A percentile compares a stretch with the other conserved stretches of the same genome.
These are phyloP conservation scores for Trichosporon sp. DNA, from an alignment of 1,284 basidiomycete species.

Conservation along the genomic window DNA sequence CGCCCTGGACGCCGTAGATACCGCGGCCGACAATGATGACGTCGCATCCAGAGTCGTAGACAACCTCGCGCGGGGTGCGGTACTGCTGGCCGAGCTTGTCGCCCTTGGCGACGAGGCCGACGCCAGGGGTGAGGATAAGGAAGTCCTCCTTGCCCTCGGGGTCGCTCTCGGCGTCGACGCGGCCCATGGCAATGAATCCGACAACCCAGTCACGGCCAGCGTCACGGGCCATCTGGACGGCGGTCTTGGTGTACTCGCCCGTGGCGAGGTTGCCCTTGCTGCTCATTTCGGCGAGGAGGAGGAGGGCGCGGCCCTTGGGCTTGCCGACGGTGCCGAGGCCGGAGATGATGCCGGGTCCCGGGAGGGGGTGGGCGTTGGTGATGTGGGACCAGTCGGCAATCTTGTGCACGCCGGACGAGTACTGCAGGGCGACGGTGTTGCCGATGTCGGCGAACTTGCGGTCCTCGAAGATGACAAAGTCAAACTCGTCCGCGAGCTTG, in stretches of 20 bases:
- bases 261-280: conserved; percentile 79
- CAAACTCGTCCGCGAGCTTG: conserved; percentile 70
- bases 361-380: conserved; percentile 93
- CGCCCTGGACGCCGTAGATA: conserved; percentile 69
- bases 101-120: conserved; percentile 75
- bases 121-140: conserved; percentile 86
- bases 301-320: conserved; percentile 76
- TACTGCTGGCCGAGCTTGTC: conserved; percentile 97
- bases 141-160: conserved; percentile 65
- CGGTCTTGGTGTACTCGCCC: conserved; percentile 77
- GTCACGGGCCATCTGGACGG: conserved; percentile 76
- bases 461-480: conserved; percentile 98
- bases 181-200: conserved; percentile 87
- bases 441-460: conserved; percentile 99
- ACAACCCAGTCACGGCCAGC: conserved; percentile 78
- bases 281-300: conserved; percentile 96
- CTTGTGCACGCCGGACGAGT: conserved; percentile 86
- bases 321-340: conserved; percentile 82
- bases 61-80: conserved; percentile 80
- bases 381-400: conserved; percentile 96
- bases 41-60: conserved; percentile 83
- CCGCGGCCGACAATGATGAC: conserved; percentile 97
- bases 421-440: conserved; percentile 94
- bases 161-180: conserved; percentile 61
- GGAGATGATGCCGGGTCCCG: conserved; percentile 86